Evolutionary conservation across 2,329 filamentous ascomycete genomes (phyloP), one percentile per base, ranked within the genome.

Genomic region (Trichophyton simii): DNA sequence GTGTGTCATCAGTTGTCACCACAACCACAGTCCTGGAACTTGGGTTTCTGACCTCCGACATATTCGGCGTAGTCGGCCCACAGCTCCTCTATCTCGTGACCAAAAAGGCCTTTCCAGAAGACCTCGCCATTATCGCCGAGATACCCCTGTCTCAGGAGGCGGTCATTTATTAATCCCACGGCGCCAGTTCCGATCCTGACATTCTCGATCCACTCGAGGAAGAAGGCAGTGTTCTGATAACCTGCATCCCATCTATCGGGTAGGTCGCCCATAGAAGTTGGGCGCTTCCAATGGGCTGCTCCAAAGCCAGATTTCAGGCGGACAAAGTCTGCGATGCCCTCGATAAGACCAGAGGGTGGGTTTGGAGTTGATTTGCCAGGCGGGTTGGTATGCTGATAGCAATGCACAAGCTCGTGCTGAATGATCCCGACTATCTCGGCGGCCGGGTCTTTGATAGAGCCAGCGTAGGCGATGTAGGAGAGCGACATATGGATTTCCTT

Each of bases 321-420:
- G 25, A 97, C 91, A 83, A 89, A 97, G 75, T 97, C 94, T 20
- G 92, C 92, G 60, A 97, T 84, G 0, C 92, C 92, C 74, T 97
- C 92, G 61, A 95, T 86, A 55, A 97, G 74, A 0, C 94, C 94
- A 0, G 86, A 86, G 0, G 87, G 87, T 0, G 74, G 73, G 5
- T 46, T 62, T 1, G 71, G 68, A 3, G 63, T 58, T 38, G 2
- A 58, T 5, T 34, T 20, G 8, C 41, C 76, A 0, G 77, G 78
- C 8, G 73, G 77, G 1, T 80, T 87, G 67, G 89, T 86, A 74
- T 89, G 87, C 73, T 97, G 92, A 76, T 88, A 95, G 75, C 91
- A 96, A 76, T 97, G 94, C 13, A 97, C 92, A 64, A 96, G 86
- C 75, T 97, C 92, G 72, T 97, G 92, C 1, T 88, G 87, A 20